Evolutionary conservation across 208 protist species (phyloP), one percentile per base, ranked within the genome.

Genomic region (Acanthamoeba culbertsoni): DNA sequence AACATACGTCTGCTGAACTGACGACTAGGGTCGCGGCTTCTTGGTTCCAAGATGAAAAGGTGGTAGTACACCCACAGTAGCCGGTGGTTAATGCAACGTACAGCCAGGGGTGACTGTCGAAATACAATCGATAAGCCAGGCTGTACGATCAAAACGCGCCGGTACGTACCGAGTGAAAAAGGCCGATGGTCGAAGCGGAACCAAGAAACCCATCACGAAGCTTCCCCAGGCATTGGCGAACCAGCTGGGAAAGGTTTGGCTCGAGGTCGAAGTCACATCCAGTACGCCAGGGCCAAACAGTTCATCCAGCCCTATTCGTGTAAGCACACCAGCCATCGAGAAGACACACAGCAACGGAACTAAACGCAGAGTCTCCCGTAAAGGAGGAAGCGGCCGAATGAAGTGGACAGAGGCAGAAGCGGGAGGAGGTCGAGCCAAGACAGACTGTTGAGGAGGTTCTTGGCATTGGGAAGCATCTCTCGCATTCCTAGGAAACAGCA

Each of bases 51-150:
- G 84, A 91, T 6, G 84, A 68, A 35, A 91, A 91, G 7, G 84
- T 91, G n/a, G 84, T 91, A 4, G 84, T 91, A 20, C 84, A 91
- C 14, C 84, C 84, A 26, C 84, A 91, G 53, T 91, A 91, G 59
- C 84, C 84, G 40, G 40, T 91, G 35, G 84, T 91, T 4, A 91
- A 35, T 8, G 51, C 84, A 18, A 91, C 55, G 53, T 91, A 91
- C 23, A 91, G n/a, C 84, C 84, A 91, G 26, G 84, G 26, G 35
- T 23, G 84, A 7, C 84, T 91, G 35, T 7, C 14, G 12, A 18
- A 26, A 10, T 14, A 51, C 10, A 26, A 42, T 43, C 82, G 28
- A 42, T 20, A 26, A 90, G 42, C 46, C 5, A 62, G 5, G 46
- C 40, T 16, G 31, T 28, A 46, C n/a, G 46, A 16, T 53, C 35